Evolutionary conservation across 345 rosid genomes (phyloP).

Genomic region (Moricandia moricandioides): DNA sequence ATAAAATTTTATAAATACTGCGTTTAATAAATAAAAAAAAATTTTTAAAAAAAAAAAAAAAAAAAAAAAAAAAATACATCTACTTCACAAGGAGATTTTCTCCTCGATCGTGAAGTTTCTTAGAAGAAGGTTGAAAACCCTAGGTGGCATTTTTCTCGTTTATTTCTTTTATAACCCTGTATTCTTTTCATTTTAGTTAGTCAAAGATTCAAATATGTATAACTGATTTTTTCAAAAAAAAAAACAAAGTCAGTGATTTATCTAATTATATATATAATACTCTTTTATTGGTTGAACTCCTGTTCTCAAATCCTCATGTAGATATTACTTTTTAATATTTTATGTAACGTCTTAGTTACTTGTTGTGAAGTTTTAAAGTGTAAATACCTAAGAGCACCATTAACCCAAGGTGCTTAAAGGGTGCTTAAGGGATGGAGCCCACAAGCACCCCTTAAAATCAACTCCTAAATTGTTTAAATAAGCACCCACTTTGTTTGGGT

Average conservation of each 20-base stretch:
- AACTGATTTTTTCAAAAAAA: background rate
- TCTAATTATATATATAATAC: background rate
- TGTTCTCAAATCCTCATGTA: background rate
- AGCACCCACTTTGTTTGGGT: too few relatives aligned
- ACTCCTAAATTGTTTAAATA: too few relatives aligned
- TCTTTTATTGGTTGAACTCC: background rate
- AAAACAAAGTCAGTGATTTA: constrained; percentile 4
- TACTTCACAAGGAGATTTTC: background rate
- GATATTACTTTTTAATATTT: background rate
- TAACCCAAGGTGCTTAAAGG: too few relatives aligned
- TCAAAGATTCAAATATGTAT: background rate
- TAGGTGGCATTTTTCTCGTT: constrained; percentile 26
- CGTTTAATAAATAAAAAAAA: too few relatives aligned
- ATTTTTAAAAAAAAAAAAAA: too few relatives aligned
- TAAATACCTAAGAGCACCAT: too few relatives aligned
- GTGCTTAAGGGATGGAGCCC: too few relatives aligned
- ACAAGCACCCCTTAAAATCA: too few relatives aligned
- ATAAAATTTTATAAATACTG: background rate
- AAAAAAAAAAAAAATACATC: too few relatives aligned
- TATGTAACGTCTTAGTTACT: background rate
- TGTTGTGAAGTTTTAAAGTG: too few relatives aligned
- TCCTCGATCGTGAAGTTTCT: constrained; percentile 23
- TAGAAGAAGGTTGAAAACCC: constrained; percentile 15
- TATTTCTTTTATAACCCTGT: background rate
- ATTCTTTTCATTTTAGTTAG: background rate